phyloP scores from a whole-genome alignment of 768 basidiomycete genomes.

The Neoboletus magnificus region DNA sequence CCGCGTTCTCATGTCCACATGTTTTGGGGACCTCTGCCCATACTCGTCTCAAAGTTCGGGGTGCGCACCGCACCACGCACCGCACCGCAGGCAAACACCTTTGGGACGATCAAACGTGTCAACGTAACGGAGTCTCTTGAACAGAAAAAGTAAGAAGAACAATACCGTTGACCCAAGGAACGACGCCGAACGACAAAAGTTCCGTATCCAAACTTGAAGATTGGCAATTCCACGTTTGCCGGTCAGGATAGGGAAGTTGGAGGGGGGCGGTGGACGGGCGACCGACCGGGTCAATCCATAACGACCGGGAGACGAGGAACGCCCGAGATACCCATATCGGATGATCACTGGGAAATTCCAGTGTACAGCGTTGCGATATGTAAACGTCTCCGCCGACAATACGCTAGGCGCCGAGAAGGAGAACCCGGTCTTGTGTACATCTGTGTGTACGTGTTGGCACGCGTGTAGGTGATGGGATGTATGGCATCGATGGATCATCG shows the following conservation, averaged over 20 bases:
- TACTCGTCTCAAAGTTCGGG: background rate
- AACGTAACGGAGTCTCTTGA: background rate
- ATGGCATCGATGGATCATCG: background rate
- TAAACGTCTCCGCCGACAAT: background rate
- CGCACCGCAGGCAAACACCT: background rate
- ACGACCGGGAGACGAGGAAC: background rate
- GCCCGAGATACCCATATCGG: conserved; percentile 10
- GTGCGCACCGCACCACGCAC: background rate
- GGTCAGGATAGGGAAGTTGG: background rate
- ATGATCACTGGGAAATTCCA: conserved; percentile 3
- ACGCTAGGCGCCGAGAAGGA: too few relatives aligned
- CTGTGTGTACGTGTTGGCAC: background rate
- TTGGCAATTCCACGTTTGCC: conserved; percentile 3
- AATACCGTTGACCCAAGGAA: background rate
- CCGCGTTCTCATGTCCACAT: background rate
- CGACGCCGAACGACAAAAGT: background rate
- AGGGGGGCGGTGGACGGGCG: background rate
- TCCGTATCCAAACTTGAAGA: conserved; percentile 1
- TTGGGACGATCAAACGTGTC: conserved; percentile 4
- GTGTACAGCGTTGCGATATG: background rate
- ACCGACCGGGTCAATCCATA: background rate
- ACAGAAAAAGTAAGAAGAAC: background rate
- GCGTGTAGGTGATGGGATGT: background rate
- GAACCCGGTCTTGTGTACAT: background rate
- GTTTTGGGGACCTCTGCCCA: background rate